These are phyloP conservation scores for Piper longum DNA, from an alignment of 164 flowering plant species.

Conservation along the genomic window DNA sequence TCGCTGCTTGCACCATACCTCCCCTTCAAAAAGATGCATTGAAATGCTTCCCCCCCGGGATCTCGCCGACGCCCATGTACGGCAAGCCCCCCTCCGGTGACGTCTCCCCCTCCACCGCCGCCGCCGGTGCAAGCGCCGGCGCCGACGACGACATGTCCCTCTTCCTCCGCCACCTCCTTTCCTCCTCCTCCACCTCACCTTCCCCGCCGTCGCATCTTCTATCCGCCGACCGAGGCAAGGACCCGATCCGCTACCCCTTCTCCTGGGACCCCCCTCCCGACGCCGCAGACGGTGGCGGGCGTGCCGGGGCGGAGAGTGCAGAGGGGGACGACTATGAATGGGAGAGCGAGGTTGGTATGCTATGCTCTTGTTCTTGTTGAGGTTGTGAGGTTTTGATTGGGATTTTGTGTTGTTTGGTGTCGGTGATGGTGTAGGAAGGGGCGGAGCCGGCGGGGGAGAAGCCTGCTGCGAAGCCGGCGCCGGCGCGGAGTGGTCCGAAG, in stretches of 20 bases:
- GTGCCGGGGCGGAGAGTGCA: not conserved
- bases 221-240: not conserved
- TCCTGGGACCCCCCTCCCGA: not conserved
- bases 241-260: not conserved
- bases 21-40: not conserved
- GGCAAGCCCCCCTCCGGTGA: not conserved
- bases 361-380: not conserved
- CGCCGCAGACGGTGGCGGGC: too few species aligned
- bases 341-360: slow-evolving; percentile 1
- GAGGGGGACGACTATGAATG: not conserved
- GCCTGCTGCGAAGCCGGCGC: slow-evolving; percentile 12
- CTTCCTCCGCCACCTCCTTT: slow-evolving; percentile 2
- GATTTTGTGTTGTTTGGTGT: not conserved
- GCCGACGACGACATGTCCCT: slow-evolving; percentile 1
- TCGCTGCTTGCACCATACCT: too few species aligned
- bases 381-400: not conserved
- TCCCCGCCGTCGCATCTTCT: not conserved
- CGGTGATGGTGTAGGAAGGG: slow-evolving; percentile 18
- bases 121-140: not conserved
- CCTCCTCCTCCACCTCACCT: not conserved
- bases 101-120: too few species aligned
- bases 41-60: not conserved
- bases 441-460: slow-evolving; percentile 25
- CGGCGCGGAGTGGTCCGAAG: slow-evolving; percentile 47
- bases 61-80: not conserved